These are phyloP conservation scores for Anthostomella pinea DNA, from an alignment of 2,329 filamentous ascomycete genomes.

Conservation along the genomic window DNA sequence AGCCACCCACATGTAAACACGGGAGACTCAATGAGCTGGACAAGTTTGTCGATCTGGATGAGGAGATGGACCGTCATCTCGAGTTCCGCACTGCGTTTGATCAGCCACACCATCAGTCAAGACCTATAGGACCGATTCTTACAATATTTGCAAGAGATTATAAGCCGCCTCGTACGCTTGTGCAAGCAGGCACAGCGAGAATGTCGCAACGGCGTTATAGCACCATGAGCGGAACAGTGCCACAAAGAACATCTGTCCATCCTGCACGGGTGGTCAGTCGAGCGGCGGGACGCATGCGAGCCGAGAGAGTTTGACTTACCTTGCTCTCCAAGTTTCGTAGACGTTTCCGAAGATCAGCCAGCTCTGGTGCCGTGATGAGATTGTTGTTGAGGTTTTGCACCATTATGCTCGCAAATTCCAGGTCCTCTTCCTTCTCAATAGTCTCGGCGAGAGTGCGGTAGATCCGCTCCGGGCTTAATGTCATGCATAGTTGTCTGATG, in stretches of 20 bases:
- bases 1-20: slow-evolving; percentile 86
- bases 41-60: slow-evolving; percentile 97
- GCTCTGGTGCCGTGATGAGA: slow-evolving; percentile 91
- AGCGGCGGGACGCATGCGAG: not conserved
- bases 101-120: slow-evolving; percentile 13
- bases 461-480: slow-evolving; percentile 88
- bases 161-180: slow-evolving; percentile 99
- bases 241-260: slow-evolving; percentile 94
- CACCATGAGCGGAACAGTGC: slow-evolving; percentile 96
- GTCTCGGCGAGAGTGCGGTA: slow-evolving; percentile 95
- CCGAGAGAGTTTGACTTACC: slow-evolving; percentile 39
- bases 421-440: slow-evolving; percentile 94
- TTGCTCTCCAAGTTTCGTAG: slow-evolving; percentile 87
- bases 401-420: slow-evolving; percentile 99
- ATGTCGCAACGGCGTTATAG: slow-evolving; percentile 96
- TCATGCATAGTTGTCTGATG: slow-evolving; percentile 90
- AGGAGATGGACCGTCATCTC: slow-evolving; percentile 99
- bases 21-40: slow-evolving; percentile 92
- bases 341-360: slow-evolving; percentile 85
- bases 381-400: slow-evolving; percentile 99
- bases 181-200: slow-evolving; percentile 89
- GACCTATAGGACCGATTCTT: slow-evolving; percentile 29
- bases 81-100: slow-evolving; percentile 71
- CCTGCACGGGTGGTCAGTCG: slow-evolving; percentile 45
- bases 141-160: slow-evolving; percentile 94